These are phyloP conservation scores for Choanephora cucurbitarum DNA, from an alignment of 371 early-diverging fungal genomes.

Conservation along the genomic window DNA sequence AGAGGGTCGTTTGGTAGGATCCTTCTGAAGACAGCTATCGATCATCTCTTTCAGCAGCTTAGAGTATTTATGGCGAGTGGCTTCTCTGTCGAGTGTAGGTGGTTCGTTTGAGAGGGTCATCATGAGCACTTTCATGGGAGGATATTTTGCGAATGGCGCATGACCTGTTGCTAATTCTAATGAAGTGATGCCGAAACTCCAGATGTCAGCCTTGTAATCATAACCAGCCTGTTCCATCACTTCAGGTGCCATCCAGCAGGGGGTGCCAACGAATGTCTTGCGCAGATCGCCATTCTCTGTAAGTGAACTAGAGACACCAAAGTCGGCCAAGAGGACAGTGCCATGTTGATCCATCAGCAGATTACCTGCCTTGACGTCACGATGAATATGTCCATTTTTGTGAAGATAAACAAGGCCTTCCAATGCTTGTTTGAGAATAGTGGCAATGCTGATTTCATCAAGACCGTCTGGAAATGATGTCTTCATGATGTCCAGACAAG, in stretches of 20 bases:
- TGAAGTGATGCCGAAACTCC: conserved; percentile 91
- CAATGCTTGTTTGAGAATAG: conserved; percentile 80
- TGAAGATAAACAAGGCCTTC: conserved; percentile 89
- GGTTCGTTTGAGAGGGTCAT: conserved; percentile 87
- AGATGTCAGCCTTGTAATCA: conserved; percentile 89
- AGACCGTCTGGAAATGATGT: conserved; percentile 78
- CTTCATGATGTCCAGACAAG: conserved; percentile 89
- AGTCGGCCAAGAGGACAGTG: conserved; percentile 85
- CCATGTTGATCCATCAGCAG: conserved; percentile 82
- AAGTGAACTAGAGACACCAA: conserved; percentile 82
- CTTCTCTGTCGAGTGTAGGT: conserved; percentile 82
- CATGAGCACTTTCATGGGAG: conserved; percentile 86
- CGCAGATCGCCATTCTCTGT: conserved; percentile 76
- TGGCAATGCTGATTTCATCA: conserved; percentile 79
- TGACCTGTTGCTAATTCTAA: conserved; percentile 87
- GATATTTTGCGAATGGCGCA: conserved; percentile 90
- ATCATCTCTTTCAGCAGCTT: conserved; percentile 86
- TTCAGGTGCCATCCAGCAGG: conserved; percentile 92
- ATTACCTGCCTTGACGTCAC: conserved; percentile 92
- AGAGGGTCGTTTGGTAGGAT: conserved; percentile 77
- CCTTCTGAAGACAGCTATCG: conserved; percentile 80
- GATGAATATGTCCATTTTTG: conserved; percentile 84
- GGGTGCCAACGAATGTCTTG: conserved; percentile 74
- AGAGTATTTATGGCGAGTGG: conserved; percentile 71
- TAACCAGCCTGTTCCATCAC: conserved; percentile 79